phyloP scores from a whole-genome alignment of 2,329 filamentous ascomycete genomes.

The Penicillium sclerotigenum region DNA sequence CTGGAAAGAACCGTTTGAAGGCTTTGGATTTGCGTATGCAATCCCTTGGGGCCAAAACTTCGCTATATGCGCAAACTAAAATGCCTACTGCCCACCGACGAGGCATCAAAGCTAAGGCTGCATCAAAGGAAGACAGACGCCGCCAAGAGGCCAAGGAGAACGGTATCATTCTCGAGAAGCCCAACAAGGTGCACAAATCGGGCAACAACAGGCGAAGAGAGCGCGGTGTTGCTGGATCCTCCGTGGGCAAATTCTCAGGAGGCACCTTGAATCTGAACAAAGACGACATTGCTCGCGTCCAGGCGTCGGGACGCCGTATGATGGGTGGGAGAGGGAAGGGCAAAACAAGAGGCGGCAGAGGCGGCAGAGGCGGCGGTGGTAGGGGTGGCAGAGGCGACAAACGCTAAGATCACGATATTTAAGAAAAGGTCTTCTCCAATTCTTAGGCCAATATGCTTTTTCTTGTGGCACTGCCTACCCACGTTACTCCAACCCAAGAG shows the following conservation, averaged over 20 bases:
- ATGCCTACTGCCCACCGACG: conserved; percentile 87
- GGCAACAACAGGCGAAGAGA: conserved; percentile 48
- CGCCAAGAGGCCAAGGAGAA: conserved; percentile 81
- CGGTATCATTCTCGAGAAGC: conserved; percentile 77
- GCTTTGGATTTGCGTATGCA: conserved; percentile 81
- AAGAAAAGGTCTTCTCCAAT: not conserved
- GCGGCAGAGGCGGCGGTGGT: conserved; percentile 11
- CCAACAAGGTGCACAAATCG: conserved; percentile 35
- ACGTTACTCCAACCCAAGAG: not conserved
- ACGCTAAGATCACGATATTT: not conserved
- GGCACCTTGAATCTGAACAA: conserved; percentile 77
- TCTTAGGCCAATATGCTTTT: not conserved
- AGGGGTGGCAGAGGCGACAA: conserved; percentile 15
- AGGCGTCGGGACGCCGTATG: conserved; percentile 12
- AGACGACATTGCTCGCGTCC: conserved; percentile 58
- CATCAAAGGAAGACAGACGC: conserved; percentile 64
- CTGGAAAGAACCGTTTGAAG: conserved; percentile 73
- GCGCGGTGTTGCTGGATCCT: conserved; percentile 68
- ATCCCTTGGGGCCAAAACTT: conserved; percentile 72
- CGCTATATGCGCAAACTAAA: conserved; percentile 71
- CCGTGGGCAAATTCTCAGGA: conserved; percentile 74
- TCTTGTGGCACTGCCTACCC: not conserved
- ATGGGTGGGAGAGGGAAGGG: conserved; percentile 21
- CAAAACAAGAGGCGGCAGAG: conserved; percentile 22
- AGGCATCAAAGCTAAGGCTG: conserved; percentile 72